Evolutionary conservation across 2,329 filamentous ascomycete genomes (phyloP).

Genomic region (Alternaria sp.): DNA sequence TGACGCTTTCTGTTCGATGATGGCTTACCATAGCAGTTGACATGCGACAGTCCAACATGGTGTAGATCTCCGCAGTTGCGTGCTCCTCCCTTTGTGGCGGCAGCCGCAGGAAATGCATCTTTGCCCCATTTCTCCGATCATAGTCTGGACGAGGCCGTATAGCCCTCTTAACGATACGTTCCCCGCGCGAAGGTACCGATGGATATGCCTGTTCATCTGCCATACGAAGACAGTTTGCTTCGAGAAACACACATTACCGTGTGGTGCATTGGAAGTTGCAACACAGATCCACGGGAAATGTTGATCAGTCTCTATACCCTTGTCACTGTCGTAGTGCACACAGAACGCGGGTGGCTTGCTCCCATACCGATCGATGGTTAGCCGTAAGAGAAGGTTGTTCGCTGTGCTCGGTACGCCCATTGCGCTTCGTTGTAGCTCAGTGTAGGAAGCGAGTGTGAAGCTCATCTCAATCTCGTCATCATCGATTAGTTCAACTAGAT

Average conservation of each 20-base stretch:
- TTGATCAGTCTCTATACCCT: conserved; percentile 10
- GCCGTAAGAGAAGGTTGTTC: conserved; percentile 31
- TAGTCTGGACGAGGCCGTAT: conserved; percentile 16
- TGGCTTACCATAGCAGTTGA: conserved; percentile 24
- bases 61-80: conserved; percentile 29
- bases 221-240: conserved; percentile 25
- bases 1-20: neutral
- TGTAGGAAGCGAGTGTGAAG: conserved; percentile 31
- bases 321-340: conserved; percentile 35
- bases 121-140: conserved; percentile 16
- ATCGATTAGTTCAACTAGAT: conserved; percentile 32
- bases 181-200: conserved; percentile 14
- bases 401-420: conserved; percentile 31
- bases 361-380: conserved; percentile 19
- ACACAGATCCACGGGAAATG: conserved; percentile 31
- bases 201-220: conserved; percentile 32
- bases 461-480: conserved; percentile 37
- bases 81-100: conserved; percentile 15
- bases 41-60: conserved; percentile 29
- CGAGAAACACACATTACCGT: conserved; percentile 25
- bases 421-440: conserved; percentile 30
- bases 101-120: conserved; percentile 35
- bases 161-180: conserved; percentile 19
- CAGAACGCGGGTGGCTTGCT: conserved; percentile 30
- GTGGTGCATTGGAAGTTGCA: conserved; percentile 14